These are phyloP conservation scores for Acacia melanoxylon DNA, from an alignment of 306 rosid genomes.

Conservation along the genomic window DNA sequence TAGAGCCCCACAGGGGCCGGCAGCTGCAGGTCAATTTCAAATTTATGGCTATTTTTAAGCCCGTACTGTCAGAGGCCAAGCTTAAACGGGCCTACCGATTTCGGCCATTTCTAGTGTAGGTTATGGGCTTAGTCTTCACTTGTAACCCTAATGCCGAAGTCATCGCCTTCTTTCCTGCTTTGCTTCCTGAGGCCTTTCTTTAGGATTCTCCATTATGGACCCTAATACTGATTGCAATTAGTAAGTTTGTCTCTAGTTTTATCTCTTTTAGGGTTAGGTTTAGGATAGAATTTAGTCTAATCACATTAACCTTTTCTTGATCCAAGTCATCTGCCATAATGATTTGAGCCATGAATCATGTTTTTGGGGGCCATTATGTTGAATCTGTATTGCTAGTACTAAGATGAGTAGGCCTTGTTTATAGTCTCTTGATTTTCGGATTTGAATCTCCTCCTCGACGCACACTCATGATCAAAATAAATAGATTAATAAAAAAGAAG, in stretches of 20 bases:
- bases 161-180: constrained; percentile 48
- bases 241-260: constrained; percentile 11
- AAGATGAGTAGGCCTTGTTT: neutral
- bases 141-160: constrained; percentile 46
- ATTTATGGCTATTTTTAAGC: too few species aligned
- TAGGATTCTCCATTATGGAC: constrained; percentile 52
- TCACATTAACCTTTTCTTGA: neutral
- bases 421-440: neutral
- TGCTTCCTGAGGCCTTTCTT: constrained; percentile 52
- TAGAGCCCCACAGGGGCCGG: too few species aligned
- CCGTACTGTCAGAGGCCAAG: too few species aligned
- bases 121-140: constrained; percentile 39
- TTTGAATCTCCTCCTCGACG: neutral
- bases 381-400: neutral
- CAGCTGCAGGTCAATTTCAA: too few species aligned
- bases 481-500: too few species aligned
- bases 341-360: neutral
- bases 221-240: constrained; percentile 49
- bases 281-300: neutral
- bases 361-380: neutral
- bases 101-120: too few species aligned
- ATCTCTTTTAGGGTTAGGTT: neutral
- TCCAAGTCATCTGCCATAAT: neutral
- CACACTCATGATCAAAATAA: neutral
- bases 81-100: too few species aligned